A percentile compares a stretch with the other conserved stretches of the same genome.
Evolutionary conservation across 2,329 filamentous ascomycete genomes (phyloP).

Genomic region (Ceratocystis eucalypticola): DNA sequence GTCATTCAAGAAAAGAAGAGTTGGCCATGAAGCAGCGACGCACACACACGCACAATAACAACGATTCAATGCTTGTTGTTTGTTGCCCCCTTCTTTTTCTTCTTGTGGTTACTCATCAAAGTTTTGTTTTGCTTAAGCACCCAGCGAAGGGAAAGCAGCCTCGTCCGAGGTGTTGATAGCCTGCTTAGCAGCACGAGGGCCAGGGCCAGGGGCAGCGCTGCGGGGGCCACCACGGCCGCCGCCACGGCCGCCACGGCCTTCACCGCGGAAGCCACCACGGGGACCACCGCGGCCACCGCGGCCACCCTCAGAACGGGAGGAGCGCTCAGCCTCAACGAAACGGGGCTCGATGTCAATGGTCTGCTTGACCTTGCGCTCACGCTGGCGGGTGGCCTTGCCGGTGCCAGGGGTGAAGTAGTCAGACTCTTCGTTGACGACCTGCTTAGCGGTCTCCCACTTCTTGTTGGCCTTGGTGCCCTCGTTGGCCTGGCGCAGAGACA

Average conservation of each 20-base stretch:
- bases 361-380: conserved; percentile 86
- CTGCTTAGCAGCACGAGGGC: conserved; percentile 20
- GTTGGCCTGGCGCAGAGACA: conserved; percentile 77
- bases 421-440: conserved; percentile 51
- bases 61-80: not conserved
- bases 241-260: conserved; percentile 34
- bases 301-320: conserved; percentile 35
- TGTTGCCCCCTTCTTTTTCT: not conserved
- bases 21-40: not conserved
- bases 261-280: conserved; percentile 36
- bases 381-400: conserved; percentile 73
- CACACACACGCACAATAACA: not conserved
- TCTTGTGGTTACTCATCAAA: not conserved
- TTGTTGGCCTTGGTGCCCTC: conserved; percentile 78
- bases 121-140: conserved; percentile 34
- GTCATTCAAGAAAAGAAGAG: not conserved
- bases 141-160: conserved; percentile 48
- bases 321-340: conserved; percentile 56
- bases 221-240: conserved; percentile 35
- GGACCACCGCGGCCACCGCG: conserved; percentile 39
- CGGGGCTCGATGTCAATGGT: conserved; percentile 78
- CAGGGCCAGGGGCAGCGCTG: conserved; percentile 29
- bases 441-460: conserved; percentile 83
- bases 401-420: conserved; percentile 62
- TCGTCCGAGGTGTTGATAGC: conserved; percentile 44